These are phyloP conservation scores for Sporothrix globosa DNA, from an alignment of 2,329 filamentous ascomycete genomes.

Conservation along the genomic window DNA sequence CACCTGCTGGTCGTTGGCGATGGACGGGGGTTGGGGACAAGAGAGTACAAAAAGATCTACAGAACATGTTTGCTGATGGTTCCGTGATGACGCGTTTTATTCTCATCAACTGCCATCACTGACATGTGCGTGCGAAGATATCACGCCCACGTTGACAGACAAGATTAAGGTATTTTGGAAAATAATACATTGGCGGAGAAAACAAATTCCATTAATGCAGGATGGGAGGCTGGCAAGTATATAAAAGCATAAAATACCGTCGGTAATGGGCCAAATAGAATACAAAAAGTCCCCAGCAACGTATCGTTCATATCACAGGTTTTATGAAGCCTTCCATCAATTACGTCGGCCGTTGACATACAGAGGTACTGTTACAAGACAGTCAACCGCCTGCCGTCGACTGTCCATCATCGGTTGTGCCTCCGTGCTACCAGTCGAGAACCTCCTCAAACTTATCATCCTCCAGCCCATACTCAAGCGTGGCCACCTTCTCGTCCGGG, in stretches of 20 bases:
- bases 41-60: slow-evolving; percentile 5
- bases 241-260: too few species aligned
- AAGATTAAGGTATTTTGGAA: slow-evolving; percentile 46
- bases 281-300: too few species aligned
- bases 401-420: neutral
- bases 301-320: too few species aligned
- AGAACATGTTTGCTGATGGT: neutral
- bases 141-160: slow-evolving; percentile 43
- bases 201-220: too few species aligned
- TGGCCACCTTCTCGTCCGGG: slow-evolving; percentile 15
- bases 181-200: too few species aligned
- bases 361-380: neutral
- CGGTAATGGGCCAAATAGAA: too few species aligned
- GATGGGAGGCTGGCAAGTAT: too few species aligned
- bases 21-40: neutral
- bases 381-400: neutral
- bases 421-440: neutral
- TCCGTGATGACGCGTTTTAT: neutral
- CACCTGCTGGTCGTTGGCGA: neutral
- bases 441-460: slow-evolving; percentile 9
- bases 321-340: too few species aligned
- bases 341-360: too few species aligned
- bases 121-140: slow-evolving; percentile 41
- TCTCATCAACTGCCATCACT: slow-evolving; percentile 33
- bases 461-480: slow-evolving; percentile 11